Evolutionary conservation across 257 asterid genomes (phyloP), one percentile per base, ranked within the genome.

Genomic region (Lycium ferocissimum): DNA sequence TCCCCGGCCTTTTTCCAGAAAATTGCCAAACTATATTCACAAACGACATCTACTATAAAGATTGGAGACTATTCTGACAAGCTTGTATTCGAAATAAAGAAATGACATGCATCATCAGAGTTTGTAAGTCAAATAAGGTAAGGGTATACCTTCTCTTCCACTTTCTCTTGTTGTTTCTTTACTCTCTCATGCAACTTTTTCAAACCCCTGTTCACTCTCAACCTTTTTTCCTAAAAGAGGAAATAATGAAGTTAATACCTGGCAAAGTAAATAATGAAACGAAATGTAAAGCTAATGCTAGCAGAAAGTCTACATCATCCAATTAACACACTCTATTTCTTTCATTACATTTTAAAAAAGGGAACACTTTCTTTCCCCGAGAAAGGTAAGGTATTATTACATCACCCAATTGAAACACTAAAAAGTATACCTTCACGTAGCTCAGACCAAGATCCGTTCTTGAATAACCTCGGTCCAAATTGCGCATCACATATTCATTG

Each of bases 401-500:
- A 13, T 53, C 82, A 78, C 65, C 63, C 47, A 53, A 78, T 78
- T 37, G 53, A 22, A 78, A 53, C 22, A 78, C 9, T 7, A 8
- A 78, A 11, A 71, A 49, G 17, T 69, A 80, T 86, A 89, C 94
- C 92, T 92, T 93, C 79, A 92, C 95, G 79, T 91, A 93, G 90
- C 94, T 93, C 54, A 93, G 89, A 81, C 90, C 90, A 79, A 93
- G 96, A 35, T 93, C 94, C 87, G 91, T 90, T 80, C 94, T 93
- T n/a, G 96, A 83, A 82, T 93, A 93, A 56, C 95, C 95, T 76
- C 94, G 88, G 81, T 92, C 95, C 93, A 92, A 89, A 79, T 91
- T 93, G 80, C 94, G 96, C 94, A 91, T 91, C 83, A 93, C 94
- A 90, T 93, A 91, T 66, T 92, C 91, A 59, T 93, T 93, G 86